Evolutionary conservation across 768 basidiomycete genomes (phyloP).

Genomic region (Cantharellus anzutake): DNA sequence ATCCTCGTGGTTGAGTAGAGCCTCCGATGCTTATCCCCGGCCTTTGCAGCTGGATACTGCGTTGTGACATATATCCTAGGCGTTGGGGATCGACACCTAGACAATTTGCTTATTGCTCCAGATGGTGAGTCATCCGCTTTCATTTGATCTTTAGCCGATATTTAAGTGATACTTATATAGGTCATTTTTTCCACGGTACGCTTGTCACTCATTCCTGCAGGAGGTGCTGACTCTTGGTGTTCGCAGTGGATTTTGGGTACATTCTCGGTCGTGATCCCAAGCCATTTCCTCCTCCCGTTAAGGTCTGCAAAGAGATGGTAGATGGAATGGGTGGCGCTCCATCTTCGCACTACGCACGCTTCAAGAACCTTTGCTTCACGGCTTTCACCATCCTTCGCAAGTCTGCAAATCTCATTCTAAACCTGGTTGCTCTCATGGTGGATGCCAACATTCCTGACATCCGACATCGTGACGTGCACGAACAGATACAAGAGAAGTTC

Average conservation of each 20-base stretch:
- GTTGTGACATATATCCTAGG: constrained; percentile 93
- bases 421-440: constrained; percentile 91
- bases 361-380: constrained; percentile 95
- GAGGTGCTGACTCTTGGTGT: neutral
- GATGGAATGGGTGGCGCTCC: constrained; percentile 98
- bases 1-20: constrained; percentile 13
- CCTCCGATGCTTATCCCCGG: constrained; percentile 3
- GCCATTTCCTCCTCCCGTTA: constrained; percentile 92
- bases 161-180: constrained; percentile 16
- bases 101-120: constrained; percentile 80
- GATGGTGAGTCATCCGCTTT: constrained; percentile 42
- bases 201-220: neutral
- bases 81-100: constrained; percentile 91
- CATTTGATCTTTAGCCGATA: neutral
- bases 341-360: constrained; percentile 87
- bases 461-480: constrained; percentile 72
- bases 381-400: constrained; percentile 92
- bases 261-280: constrained; percentile 96
- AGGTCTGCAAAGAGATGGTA: constrained; percentile 98
- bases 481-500: constrained; percentile 93
- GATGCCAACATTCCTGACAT: constrained; percentile 97
- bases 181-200: constrained; percentile 92
- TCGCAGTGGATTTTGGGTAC: constrained; percentile 88
- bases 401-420: constrained; percentile 91
- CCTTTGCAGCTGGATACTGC: constrained; percentile 76